Percentiles rank a stretch among this genome's conserved stretches.
phyloP scores from a whole-genome alignment of 331 rosid genomes.

The Malus hybrid region DNA sequence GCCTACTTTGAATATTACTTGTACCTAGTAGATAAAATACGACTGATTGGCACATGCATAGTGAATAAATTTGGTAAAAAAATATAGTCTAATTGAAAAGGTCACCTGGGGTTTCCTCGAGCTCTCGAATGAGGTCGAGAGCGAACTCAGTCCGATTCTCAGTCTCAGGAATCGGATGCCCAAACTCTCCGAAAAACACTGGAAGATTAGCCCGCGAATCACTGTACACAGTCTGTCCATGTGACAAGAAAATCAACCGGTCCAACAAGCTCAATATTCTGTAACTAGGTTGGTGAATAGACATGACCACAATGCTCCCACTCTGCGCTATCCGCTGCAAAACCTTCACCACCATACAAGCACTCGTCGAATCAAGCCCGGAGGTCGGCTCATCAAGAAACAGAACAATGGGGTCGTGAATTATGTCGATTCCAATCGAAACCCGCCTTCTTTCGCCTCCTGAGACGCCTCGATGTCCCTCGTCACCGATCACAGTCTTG shows the following conservation, averaged over 20 bases:
- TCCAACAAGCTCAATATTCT: conserved; percentile 65
- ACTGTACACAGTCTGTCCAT: conserved; percentile 67
- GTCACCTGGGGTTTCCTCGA: conserved; percentile 47
- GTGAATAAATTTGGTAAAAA: background rate
- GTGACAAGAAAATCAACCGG: conserved; percentile 73
- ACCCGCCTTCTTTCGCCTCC: conserved; percentile 93
- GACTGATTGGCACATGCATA: background rate
- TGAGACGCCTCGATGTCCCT: conserved; percentile 84
- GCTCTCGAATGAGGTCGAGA: conserved; percentile 67
- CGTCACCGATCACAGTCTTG: conserved; percentile 71
- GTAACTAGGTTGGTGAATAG: conserved; percentile 87
- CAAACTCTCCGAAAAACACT: conserved; percentile 48
- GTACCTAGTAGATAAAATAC: background rate
- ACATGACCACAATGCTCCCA: conserved; percentile 79
- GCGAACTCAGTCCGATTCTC: conserved; percentile 85
- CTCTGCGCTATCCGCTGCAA: conserved; percentile 77
- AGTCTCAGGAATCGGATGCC: conserved; percentile 68
- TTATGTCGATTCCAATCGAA: conserved; percentile 78
- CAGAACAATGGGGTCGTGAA: conserved; percentile 75
- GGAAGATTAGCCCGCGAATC: conserved; percentile 57
- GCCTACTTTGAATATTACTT: background rate
- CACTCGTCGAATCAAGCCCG: conserved; percentile 83
- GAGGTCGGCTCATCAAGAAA: conserved; percentile 96
- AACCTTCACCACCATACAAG: conserved; percentile 91
- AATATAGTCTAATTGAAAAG: background rate